These are phyloP conservation scores for Fusarium xylarioides DNA, from an alignment of 2,329 filamentous ascomycete genomes.

Conservation along the genomic window DNA sequence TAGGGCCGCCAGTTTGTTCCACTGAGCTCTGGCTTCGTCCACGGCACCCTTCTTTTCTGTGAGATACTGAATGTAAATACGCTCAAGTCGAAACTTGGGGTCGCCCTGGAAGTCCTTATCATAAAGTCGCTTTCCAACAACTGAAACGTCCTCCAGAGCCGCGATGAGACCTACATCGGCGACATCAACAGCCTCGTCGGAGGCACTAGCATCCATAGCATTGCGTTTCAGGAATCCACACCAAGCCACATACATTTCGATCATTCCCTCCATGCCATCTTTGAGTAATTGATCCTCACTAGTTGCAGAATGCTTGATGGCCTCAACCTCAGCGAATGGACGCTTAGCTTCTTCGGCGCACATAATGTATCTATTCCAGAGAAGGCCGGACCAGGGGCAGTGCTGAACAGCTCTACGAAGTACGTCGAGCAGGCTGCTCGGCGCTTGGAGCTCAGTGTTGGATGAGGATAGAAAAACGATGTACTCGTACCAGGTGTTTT, in stretches of 20 bases:
- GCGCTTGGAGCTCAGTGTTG: constrained; percentile 49
- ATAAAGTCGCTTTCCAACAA: constrained; percentile 79
- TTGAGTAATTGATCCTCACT: constrained; percentile 85
- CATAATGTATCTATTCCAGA: constrained; percentile 92
- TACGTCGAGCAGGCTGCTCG: constrained; percentile 69
- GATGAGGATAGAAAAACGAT: constrained; percentile 74
- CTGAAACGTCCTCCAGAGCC: constrained; percentile 84
- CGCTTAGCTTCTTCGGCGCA: constrained; percentile 81
- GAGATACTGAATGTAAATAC: constrained; percentile 90
- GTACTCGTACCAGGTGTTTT: constrained; percentile 84
- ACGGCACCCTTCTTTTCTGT: constrained; percentile 84
- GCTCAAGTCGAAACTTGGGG: constrained; percentile 85
- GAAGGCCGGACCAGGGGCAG: constrained; percentile 88
- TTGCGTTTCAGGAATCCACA: constrained; percentile 90
- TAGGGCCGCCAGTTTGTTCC: constrained; percentile 74
- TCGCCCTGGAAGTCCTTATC: constrained; percentile 84
- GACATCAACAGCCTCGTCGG: constrained; percentile 85
- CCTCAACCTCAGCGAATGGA: constrained; percentile 82
- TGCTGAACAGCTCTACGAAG: constrained; percentile 86
- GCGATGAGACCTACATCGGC: constrained; percentile 89
- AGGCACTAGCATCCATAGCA: constrained; percentile 77
- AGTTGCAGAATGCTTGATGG: constrained; percentile 92
- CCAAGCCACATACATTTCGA: constrained; percentile 94
- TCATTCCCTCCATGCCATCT: constrained; percentile 84
- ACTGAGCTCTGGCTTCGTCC: constrained; percentile 79